phyloP scores from a whole-genome alignment of 306 rosid genomes.

The Ammopiptanthus mongolicus region DNA sequence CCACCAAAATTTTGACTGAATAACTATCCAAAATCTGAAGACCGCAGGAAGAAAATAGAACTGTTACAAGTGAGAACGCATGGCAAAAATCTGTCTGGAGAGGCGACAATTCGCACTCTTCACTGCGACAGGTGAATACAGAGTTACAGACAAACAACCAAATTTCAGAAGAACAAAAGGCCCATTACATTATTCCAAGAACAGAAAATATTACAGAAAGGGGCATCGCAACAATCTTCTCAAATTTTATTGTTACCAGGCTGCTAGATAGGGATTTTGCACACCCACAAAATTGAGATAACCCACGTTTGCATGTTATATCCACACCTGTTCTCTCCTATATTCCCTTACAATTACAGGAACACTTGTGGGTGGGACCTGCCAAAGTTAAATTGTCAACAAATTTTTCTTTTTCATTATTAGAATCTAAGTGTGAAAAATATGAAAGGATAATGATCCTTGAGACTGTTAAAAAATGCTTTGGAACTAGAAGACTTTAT shows the following conservation, averaged over 20 bases:
- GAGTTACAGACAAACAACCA: neutral
- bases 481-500: neutral
- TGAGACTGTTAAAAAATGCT: neutral
- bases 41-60: neutral
- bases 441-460: neutral
- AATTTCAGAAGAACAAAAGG: conserved; percentile 15
- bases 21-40: conserved; percentile 15
- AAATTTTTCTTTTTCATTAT: neutral
- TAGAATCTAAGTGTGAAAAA: neutral
- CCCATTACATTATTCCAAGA: conserved; percentile 35
- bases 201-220: conserved; percentile 8
- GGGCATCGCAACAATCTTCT: conserved; percentile 30
- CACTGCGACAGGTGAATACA: conserved; percentile 31
- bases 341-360: conserved; percentile 48
- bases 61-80: conserved; percentile 8
- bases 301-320: conserved; percentile 21
- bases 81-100: conserved; percentile 39
- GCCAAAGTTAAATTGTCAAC: conserved; percentile 14
- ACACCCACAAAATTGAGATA: conserved; percentile 34
- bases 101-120: conserved; percentile 42
- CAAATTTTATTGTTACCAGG: conserved; percentile 27
- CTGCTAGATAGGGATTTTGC: conserved; percentile 15
- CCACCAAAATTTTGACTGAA: conserved; percentile 24
- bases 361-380: conserved; percentile 53
- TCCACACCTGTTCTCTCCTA: conserved; percentile 40